Evolutionary conservation across 768 basidiomycete genomes (phyloP), one percentile per base, ranked within the genome.

Genomic region (Chalciporus piperatus): DNA sequence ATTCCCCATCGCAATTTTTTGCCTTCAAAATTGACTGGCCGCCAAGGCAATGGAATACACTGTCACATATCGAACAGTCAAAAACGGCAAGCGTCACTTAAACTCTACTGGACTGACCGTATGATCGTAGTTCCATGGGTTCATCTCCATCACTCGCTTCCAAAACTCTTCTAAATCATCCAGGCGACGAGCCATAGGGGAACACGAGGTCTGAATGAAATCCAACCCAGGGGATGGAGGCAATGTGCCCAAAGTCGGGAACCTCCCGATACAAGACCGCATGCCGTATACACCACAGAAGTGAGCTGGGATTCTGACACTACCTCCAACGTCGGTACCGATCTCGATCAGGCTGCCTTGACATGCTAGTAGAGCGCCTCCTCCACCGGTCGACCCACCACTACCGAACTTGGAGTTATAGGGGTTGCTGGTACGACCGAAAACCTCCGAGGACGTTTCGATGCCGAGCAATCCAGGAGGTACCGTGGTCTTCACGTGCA

Each of bases 371-470:
- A 81, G 67, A 8, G 80, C 77, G 1, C 66, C 73, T 19, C 79
- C 80, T 6, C 80, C 80, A 23, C 80, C 80, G 0, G 76, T 77
- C 0, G 79, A 80, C 22, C 76, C 80, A 5, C 79, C 79, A 11
- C 71, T 70, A 1, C 59, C 64, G 47, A 69, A 73, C 7, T 69
- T 66, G 5, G 64, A 51, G 50, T 78, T 77, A 61, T 76, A 73
- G 0, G 80, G 80, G 58, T 81, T 81, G 13, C 63, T 65, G 5
- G 78, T 79, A 28, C 64, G 66, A 10, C 78, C 79, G 51, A 73
- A 80, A 3, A 78, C 56, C 54, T 77, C 72, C 40, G 76, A 77
- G 41, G 59, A 52, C 0, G 71, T 72, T 47, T 78, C 76, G 45
- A 75, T 63, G 16, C 66, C 67, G 35, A 77, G 20, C 4, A 75